phyloP scores from a whole-genome alignment of 768 basidiomycete genomes.

The Strobilomyces dryophilus region DNA sequence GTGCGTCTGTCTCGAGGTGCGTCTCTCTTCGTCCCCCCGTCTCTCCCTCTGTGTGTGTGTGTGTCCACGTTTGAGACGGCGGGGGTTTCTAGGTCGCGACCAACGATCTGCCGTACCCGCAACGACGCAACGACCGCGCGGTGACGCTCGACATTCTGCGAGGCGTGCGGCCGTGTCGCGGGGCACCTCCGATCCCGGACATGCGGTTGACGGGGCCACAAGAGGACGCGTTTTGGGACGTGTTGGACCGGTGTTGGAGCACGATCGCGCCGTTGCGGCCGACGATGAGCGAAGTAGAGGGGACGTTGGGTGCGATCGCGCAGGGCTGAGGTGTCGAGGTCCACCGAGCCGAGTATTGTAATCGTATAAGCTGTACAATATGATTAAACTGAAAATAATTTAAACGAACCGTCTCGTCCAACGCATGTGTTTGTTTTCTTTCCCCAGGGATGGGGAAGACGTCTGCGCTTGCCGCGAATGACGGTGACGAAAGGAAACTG shows the following conservation, averaged over 20 bases:
- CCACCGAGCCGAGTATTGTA: too few relatives aligned
- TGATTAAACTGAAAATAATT: not conserved
- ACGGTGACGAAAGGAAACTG: too few relatives aligned
- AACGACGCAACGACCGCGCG: conserved; percentile 51
- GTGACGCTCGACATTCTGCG: conserved; percentile 54
- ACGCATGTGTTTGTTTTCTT: too few relatives aligned
- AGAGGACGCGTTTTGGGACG: conserved; percentile 39
- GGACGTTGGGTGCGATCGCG: conserved; percentile 7
- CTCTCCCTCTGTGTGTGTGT: too few relatives aligned
- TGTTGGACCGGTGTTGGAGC: conserved; percentile 46
- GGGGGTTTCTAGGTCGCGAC: conserved; percentile 40
- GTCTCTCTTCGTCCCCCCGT: not conserved
- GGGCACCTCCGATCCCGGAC: conserved; percentile 19
- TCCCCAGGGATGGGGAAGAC: too few relatives aligned
- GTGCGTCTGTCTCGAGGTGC: conserved; percentile 56
- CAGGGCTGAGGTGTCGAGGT: not conserved
- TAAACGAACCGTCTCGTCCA: not conserved
- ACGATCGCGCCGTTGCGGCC: conserved; percentile 36
- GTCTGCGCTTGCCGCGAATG: too few relatives aligned
- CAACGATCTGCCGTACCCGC: conserved; percentile 47
- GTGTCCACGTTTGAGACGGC: not conserved
- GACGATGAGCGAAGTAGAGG: conserved; percentile 37
- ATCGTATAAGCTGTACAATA: too few relatives aligned
- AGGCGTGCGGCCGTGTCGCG: conserved; percentile 44
- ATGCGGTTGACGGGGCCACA: conserved; percentile 15